Conservation (phyloP, 192 early-diverging fungal genomes). For the Podila minutissima region DNA sequence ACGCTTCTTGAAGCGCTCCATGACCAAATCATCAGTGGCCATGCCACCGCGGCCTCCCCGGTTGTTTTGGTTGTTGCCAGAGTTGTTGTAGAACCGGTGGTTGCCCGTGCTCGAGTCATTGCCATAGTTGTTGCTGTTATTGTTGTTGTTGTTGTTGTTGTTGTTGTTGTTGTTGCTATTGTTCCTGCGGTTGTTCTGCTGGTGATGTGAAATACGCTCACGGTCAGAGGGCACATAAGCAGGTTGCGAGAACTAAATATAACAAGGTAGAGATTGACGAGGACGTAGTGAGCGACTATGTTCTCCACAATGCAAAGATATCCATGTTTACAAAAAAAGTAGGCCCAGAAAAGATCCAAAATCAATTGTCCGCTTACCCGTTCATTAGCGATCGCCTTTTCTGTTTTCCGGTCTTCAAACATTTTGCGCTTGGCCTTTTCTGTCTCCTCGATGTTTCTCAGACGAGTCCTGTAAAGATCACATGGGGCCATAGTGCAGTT, state of each 20-base stretch:
- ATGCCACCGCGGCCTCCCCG: slow-evolving; percentile 64
- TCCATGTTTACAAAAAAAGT: not conserved
- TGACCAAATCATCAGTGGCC: slow-evolving; percentile 87
- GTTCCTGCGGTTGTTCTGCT: slow-evolving; percentile 29
- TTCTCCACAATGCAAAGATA: not conserved
- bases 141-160: slow-evolving; percentile 4
- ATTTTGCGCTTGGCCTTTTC: slow-evolving; percentile 77
- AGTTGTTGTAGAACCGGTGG: slow-evolving; percentile 44
- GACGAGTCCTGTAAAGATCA: slow-evolving; percentile 46
- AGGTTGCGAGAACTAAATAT: slow-evolving; percentile 16
- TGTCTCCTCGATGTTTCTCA: slow-evolving; percentile 86
- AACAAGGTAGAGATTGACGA: not conserved
- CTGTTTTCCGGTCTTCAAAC: slow-evolving; percentile 48
- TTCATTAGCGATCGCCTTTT: slow-evolving; percentile 26
- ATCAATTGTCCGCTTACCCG: slow-evolving; percentile 11
- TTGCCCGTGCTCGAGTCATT: slow-evolving; percentile 16
- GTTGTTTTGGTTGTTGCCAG: slow-evolving; percentile 19
- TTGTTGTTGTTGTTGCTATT: slow-evolving; percentile 41
- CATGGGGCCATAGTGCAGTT: too few species aligned
- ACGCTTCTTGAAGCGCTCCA: slow-evolving; percentile 88
- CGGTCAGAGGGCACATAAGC: slow-evolving; percentile 23
- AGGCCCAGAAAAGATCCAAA: not conserved
- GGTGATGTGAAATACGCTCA: slow-evolving; percentile 41
- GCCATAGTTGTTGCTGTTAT: slow-evolving; percentile 22
- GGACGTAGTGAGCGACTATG: slow-evolving; percentile 17